Base-by-base conservation (phyloP, 306 rosid species). In the Alnus rubra region DNA sequence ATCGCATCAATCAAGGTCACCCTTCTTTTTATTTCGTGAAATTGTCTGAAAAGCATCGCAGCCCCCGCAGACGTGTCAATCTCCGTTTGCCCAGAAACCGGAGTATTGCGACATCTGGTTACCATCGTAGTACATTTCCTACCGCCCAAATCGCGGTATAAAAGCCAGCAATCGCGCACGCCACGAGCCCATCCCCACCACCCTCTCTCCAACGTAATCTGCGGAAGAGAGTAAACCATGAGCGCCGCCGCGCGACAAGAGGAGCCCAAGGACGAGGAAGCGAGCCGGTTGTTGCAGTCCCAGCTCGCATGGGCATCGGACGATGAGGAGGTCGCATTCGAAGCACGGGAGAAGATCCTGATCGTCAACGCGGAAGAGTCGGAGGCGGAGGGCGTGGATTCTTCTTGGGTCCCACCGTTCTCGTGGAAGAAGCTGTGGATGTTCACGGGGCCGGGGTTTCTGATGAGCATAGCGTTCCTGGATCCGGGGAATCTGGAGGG, bases 401-500 rank as follows among this genome's bases (percentile, higher is more conserved):
- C 90, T 7, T 50, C 51, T 2, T 16, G 6, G 1, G 88, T 75
- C 47, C 87, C 90, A 13, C 88, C 92, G 5, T 93, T 91, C 79
- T 93, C 97, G 28, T 93, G 94, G 97, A 89, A 91, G 85, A 88
- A 89, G 85, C 84, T 91, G 16, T 90, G 97, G 98, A 69, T 88
- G 10, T 93, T 89, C 82, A 91, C 96, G 6, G 97, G 97, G 0
- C 96, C 97, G 2, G 97, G 97, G 52, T 93, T 93, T 79, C 78
- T 93, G 78, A 93, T 93, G 97, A 93, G 97, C 84, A 93, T 93
- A 77, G 97, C 97, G 12, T 93, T 93, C 9, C 71, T 93, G 90
- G 97, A 93, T 93, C 96, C 97, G 67, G 97, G 97, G 30, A 93
- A 93, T 83, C 79, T 93, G 0, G 97, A 93, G 78, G 97, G 97